phyloP scores from a whole-genome alignment of 2,329 filamentous ascomycete genomes.

The Colletotrichum navitas region DNA sequence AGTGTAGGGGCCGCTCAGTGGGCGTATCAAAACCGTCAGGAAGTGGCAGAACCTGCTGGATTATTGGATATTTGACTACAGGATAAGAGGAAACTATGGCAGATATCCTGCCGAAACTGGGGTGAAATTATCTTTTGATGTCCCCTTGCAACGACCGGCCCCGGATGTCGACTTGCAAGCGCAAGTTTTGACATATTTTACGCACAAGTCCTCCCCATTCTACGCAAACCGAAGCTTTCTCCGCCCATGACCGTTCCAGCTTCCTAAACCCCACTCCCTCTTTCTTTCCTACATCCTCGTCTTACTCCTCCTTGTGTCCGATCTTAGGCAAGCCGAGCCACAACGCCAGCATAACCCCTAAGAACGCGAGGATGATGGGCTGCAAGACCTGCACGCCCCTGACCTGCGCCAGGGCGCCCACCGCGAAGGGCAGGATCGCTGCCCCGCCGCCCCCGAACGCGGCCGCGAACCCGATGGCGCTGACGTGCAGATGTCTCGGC shows the following conservation, averaged over 20 bases:
- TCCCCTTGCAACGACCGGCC: neutral
- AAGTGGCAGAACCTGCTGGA: neutral
- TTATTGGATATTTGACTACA: neutral
- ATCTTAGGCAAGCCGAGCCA: constrained; percentile 62
- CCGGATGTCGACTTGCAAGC: too few relatives aligned
- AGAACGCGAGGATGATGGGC: constrained; percentile 65
- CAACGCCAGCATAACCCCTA: constrained; percentile 57
- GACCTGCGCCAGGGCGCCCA: constrained; percentile 73
- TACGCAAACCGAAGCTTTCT: neutral
- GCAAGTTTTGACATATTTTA: neutral
- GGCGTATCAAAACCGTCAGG: neutral
- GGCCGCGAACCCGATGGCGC: constrained; percentile 81
- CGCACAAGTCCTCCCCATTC: neutral
- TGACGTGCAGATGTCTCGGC: constrained; percentile 80
- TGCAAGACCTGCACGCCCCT: constrained; percentile 69
- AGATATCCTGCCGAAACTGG: neutral
- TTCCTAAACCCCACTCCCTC: too few relatives aligned
- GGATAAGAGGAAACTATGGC: neutral
- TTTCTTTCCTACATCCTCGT: neutral
- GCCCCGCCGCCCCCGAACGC: constrained; percentile 83
- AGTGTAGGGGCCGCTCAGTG: too few relatives aligned
- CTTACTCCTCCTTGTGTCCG: constrained; percentile 55
- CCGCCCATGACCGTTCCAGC: too few relatives aligned
- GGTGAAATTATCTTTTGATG: neutral
- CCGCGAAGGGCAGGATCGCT: constrained; percentile 74